These are phyloP conservation scores for Amesomyces nigricolor DNA, from an alignment of 2,329 filamentous ascomycete species.

Conservation along the genomic window DNA sequence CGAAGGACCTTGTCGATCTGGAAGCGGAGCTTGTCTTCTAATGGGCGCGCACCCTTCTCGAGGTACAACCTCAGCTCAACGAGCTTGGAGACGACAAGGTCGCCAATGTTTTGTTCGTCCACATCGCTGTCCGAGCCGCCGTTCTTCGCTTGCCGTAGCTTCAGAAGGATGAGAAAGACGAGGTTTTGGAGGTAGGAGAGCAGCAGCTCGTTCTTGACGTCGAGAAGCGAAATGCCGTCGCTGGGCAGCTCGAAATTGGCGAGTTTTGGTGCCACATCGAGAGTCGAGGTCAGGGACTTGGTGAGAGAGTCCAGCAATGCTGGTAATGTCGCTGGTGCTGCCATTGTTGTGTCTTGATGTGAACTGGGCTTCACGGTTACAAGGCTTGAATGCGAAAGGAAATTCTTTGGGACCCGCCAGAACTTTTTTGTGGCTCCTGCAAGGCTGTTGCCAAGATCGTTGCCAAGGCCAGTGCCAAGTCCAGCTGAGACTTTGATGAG, in stretches of 20 bases:
- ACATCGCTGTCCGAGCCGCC: slow-evolving; percentile 29
- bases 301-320: slow-evolving; percentile 52
- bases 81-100: slow-evolving; percentile 76
- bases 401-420: slow-evolving; percentile 10
- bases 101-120: slow-evolving; percentile 45
- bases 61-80: slow-evolving; percentile 86
- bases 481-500: neutral
- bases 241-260: slow-evolving; percentile 64
- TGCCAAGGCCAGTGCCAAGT: slow-evolving; percentile 8
- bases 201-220: slow-evolving; percentile 95
- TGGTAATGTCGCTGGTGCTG: slow-evolving; percentile 29
- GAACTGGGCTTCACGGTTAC: neutral
- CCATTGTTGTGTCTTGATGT: slow-evolving; percentile 23
- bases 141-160: slow-evolving; percentile 56
- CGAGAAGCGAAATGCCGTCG: slow-evolving; percentile 88
- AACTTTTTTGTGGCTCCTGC: slow-evolving; percentile 13
- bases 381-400: neutral
- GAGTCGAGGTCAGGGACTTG: slow-evolving; percentile 55
- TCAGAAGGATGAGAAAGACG: slow-evolving; percentile 78
- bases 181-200: slow-evolving; percentile 94
- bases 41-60: slow-evolving; percentile 82
- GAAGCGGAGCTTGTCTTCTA: slow-evolving; percentile 88
- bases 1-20: slow-evolving; percentile 93
- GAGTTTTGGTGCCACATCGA: slow-evolving; percentile 60
- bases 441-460: slow-evolving; percentile 9